phyloP scores from a whole-genome alignment of 306 rosid genomes.

The Prunus dulcis region DNA sequence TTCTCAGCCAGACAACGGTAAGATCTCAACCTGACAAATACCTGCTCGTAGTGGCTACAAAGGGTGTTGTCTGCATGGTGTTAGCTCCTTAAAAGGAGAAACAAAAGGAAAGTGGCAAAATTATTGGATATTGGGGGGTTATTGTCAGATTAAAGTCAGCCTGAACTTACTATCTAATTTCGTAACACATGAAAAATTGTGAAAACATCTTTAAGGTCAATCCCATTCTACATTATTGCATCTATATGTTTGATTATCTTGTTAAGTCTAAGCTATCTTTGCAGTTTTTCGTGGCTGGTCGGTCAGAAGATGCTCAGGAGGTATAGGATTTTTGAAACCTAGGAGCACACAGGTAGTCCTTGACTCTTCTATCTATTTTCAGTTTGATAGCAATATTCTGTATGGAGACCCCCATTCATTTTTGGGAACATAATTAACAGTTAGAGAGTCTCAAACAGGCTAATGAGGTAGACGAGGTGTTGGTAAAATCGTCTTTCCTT shows the following conservation, averaged over 20 bases:
- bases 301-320: constrained; percentile 87
- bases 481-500: constrained; percentile 90
- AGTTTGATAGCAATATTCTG: background rate
- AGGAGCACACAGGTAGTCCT: constrained; percentile 57
- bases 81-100: too few relatives aligned
- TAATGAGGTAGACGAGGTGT: constrained; percentile 74
- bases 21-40: background rate
- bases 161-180: too few relatives aligned
- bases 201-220: background rate
- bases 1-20: background rate
- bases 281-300: constrained; percentile 92
- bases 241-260: constrained; percentile 17
- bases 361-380: background rate
- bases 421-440: constrained; percentile 1
- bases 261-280: constrained; percentile 17
- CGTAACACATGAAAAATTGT: too few relatives aligned
- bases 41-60: background rate
- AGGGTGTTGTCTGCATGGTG: too few relatives aligned
- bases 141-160: too few relatives aligned
- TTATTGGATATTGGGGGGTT: too few relatives aligned
- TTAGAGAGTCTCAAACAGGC: constrained; percentile 43
- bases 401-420: background rate
- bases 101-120: too few relatives aligned
- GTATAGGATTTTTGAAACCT: constrained; percentile 57
- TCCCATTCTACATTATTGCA: background rate